Evolutionary conservation across 208 protist genomes (phyloP), one percentile per base, ranked within the genome.

Genomic region (Trypanosoma theileri): DNA sequence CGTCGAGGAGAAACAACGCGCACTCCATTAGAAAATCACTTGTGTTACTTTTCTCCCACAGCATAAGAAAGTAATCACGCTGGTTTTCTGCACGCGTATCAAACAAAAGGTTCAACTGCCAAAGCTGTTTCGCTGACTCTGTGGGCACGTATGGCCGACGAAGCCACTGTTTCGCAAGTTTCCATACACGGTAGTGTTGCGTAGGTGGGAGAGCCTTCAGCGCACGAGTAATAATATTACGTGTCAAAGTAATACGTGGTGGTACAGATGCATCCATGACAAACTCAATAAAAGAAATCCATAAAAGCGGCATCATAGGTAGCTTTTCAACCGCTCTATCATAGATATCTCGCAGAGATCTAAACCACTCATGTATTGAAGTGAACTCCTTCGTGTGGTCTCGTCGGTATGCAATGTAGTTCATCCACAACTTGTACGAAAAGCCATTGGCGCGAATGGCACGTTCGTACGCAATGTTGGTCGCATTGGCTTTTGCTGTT

Each of bases 401-500:
- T n/a, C 71, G 61, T 24, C 89, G 69, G 53, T 86, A 91, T 22
- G 61, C 42, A 50, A 93, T 76, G 56, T 95, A 95, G 26, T 64
- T 68, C 63, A 57, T 75, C 88, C 90, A 95, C 13, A 95, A 73
- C 66, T 93, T 95, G 71, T 92, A 95, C 10, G 89, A 95, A 17
- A 80, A 81, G 16, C 84, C 75, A 22, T 89, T 81, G 4, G 80
- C 83, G 8, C 86, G 77, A 13, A 93, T 35, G 1, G 87, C 85
- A 13, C 90, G 82, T 63, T 95, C 90, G 66, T 87, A 95, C 14
- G 80, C 75, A 31, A 89, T 61, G 53, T 83, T 87, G 6, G 89
- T 76, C 13, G 82, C 81, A 55, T 93, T 93, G 24, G 81, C 77
- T 48, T 84, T 65, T 16, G 73, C 79, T 10, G 66, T 72, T 4